phyloP scores from a whole-genome alignment of 1,139 yeast genomes.

The Blastobotrys indianensis region DNA sequence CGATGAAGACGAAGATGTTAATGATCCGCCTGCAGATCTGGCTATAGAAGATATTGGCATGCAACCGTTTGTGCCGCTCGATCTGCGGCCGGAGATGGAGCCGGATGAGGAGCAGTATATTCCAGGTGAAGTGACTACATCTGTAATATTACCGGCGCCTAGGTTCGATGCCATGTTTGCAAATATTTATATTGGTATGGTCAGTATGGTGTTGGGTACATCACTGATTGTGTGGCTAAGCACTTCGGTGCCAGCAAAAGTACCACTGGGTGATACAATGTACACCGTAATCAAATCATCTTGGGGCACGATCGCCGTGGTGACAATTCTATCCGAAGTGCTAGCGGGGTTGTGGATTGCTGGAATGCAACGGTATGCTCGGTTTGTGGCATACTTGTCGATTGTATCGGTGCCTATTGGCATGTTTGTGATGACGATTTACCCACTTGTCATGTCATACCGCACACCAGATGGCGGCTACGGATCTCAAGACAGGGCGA shows the following conservation, averaged over 20 bases:
- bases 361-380: slow-evolving; percentile 29
- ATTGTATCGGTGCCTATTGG: slow-evolving; percentile 34
- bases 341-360: slow-evolving; percentile 35
- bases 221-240: slow-evolving; percentile 33
- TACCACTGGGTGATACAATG: slow-evolving; percentile 33
- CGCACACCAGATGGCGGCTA: slow-evolving; percentile 33
- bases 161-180: slow-evolving; percentile 31
- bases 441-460: slow-evolving; percentile 34
- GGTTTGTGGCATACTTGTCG: slow-evolving; percentile 32
- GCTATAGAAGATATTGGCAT: slow-evolving; percentile 21
- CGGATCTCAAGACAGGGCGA: slow-evolving; percentile 34
- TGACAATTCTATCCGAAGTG: slow-evolving; percentile 29
- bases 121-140: slow-evolving; percentile 18
- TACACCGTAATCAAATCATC: slow-evolving; percentile 31
- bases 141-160: slow-evolving; percentile 14
- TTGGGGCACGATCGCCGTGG: slow-evolving; percentile 26
- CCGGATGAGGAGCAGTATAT: slow-evolving; percentile 12
- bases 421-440: slow-evolving; percentile 27
- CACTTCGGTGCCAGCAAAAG: slow-evolving; percentile 25
- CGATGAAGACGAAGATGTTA: slow-evolving; percentile 12
- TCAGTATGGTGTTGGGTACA: slow-evolving; percentile 33
- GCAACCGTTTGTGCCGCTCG: slow-evolving; percentile 23
- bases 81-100: slow-evolving; percentile 15
- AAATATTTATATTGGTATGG: slow-evolving; percentile 25
- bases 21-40: slow-evolving; percentile 28